phyloP scores from a whole-genome alignment of 306 rosid species.

The Corylus americana region DNA sequence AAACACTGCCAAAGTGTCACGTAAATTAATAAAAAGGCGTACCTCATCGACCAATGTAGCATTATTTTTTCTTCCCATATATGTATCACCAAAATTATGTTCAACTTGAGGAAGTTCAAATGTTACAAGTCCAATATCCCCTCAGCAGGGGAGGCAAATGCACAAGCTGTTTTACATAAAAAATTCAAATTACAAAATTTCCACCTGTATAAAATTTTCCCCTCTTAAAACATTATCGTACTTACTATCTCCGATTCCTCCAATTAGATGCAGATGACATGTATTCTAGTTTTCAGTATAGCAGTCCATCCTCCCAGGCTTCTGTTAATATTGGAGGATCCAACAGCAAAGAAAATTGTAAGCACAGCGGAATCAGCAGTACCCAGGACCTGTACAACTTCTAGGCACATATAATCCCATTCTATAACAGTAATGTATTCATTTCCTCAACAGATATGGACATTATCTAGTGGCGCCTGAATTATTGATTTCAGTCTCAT shows the following conservation, averaged over 20 bases:
- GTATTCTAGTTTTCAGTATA: constrained; percentile 25
- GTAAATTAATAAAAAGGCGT: too few species aligned
- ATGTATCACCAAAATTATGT: background rate
- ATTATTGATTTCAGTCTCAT: constrained; percentile 31
- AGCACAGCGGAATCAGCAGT: constrained; percentile 24
- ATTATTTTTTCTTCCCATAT: too few species aligned
- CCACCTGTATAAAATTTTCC: background rate
- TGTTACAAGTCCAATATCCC: background rate
- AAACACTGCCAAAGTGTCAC: too few species aligned
- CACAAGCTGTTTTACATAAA: background rate
- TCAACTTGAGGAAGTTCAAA: background rate
- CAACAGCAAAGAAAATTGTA: constrained; percentile 16
- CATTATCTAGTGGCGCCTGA: constrained; percentile 51
- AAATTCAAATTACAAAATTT: constrained; percentile 29
- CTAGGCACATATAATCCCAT: constrained; percentile 25
- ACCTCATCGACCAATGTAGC: too few species aligned
- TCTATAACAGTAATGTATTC: constrained; percentile 18
- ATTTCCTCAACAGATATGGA: constrained; percentile 14
- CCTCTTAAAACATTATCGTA: constrained; percentile 2
- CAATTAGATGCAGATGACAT: constrained; percentile 26
- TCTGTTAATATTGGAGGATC: constrained; percentile 12
- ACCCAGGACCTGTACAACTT: constrained; percentile 52
- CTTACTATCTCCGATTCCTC: background rate
- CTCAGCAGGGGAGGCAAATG: background rate
- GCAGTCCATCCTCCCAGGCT: constrained; percentile 21